A percentile compares a stretch with the other conserved stretches of the same genome.
Conservation (phyloP, 2,329 filamentous ascomycete genomes). For the Daldinia eschscholtzii region DNA sequence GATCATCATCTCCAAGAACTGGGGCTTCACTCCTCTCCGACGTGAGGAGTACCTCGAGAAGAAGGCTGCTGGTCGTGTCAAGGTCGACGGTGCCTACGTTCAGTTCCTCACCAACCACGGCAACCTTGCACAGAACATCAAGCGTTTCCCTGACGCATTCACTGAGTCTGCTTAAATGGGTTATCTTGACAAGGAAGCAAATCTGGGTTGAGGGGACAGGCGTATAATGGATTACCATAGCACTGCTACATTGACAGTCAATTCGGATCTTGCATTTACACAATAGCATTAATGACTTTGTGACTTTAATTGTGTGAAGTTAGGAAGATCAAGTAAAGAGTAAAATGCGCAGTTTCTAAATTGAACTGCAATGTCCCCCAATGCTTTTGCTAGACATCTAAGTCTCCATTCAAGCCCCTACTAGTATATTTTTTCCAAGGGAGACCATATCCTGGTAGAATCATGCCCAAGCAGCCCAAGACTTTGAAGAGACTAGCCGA, state of each 20-base stretch:
- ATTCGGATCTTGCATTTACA: conserved; percentile 54
- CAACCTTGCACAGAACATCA: conserved; percentile 85
- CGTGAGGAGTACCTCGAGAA: conserved; percentile 97
- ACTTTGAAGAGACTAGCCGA: not conserved
- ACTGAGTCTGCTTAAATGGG: conserved; percentile 65
- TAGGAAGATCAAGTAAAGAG: not conserved
- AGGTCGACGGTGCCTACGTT: conserved; percentile 98
- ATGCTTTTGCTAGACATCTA: not conserved
- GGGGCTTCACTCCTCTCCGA: conserved; percentile 98
- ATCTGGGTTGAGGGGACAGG: conserved; percentile 52
- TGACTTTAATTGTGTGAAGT: conserved; percentile 3
- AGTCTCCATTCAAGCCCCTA: not conserved
- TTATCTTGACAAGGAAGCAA: conserved; percentile 45
- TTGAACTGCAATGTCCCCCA: not conserved
- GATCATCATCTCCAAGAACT: conserved; percentile 99
- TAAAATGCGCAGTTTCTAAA: not conserved
- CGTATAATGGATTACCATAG: conserved; percentile 53
- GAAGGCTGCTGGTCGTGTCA: conserved; percentile 92
- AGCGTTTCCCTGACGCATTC: conserved; percentile 95
- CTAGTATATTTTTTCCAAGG: not conserved
- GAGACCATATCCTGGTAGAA: not conserved
- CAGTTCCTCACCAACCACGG: conserved; percentile 99
- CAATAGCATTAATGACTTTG: conserved; percentile 11
- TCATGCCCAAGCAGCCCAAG: not conserved
- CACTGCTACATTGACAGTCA: conserved; percentile 52